Percentiles rank a stretch among this genome's conserved stretches.
Evolutionary conservation across 78 protist species (phyloP).

Genomic region (slime mould (Dictyostelium discoideum)): DNA sequence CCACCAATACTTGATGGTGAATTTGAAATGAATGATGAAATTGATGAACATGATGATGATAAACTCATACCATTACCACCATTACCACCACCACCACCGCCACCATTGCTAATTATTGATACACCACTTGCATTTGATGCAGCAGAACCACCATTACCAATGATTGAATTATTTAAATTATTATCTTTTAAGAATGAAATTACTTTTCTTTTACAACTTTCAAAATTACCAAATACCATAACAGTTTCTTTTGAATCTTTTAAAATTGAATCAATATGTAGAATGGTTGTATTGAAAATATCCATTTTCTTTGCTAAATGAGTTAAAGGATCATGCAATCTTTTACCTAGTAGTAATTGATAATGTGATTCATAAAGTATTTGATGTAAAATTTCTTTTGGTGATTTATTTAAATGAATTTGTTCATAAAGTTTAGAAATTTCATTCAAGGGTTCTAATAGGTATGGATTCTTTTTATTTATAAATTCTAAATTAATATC

Average conservation of each 20-base stretch:
- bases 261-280: conserved; percentile 14
- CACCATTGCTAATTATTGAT: background rate
- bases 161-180: background rate
- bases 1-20: background rate
- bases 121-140: background rate
- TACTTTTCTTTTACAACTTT: conserved; percentile 8
- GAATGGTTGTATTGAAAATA: background rate
- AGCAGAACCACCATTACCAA: background rate
- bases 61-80: background rate
- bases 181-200: conserved; percentile 13
- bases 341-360: background rate
- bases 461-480: background rate
- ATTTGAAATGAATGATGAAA: background rate
- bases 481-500: background rate
- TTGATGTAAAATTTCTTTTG: conserved; percentile 16
- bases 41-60: background rate
- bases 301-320: conserved; percentile 13
- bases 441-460: background rate
- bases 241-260: conserved; percentile 1
- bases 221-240: conserved; percentile 1
- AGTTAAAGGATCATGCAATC: background rate
- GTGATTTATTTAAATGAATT: background rate
- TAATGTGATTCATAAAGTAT: background rate
- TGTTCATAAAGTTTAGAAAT: background rate
- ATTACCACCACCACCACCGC: background rate